Conservation (phyloP, 176 grass and related monocot genomes). For the Saccharum spontaneum region DNA sequence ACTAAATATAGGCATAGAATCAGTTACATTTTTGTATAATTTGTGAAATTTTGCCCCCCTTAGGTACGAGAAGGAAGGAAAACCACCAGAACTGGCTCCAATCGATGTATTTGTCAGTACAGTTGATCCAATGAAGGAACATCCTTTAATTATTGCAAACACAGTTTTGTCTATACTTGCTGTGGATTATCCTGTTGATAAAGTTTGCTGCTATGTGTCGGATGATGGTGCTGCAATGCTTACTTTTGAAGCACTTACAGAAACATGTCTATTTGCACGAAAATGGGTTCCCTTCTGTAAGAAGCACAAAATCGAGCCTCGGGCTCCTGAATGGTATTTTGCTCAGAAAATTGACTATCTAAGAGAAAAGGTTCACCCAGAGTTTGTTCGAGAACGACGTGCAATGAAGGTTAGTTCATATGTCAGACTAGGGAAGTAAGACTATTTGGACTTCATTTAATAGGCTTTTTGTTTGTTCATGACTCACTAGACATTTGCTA, state of each 20-base stretch:
- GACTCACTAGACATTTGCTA: background rate
- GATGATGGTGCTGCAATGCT: conserved; percentile 38
- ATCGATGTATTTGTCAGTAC: conserved; percentile 46
- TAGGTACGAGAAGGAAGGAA: conserved; percentile 70
- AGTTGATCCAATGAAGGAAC: conserved; percentile 50
- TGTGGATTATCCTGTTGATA: conserved; percentile 70
- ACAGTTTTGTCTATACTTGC: conserved; percentile 73
- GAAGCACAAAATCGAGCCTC: conserved; percentile 33
- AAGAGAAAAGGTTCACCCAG: conserved; percentile 34
- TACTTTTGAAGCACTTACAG: conserved; percentile 37
- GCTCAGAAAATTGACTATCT: conserved; percentile 42
- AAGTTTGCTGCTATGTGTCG: conserved; percentile 35
- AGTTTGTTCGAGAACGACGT: conserved; percentile 32
- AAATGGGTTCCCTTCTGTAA: conserved; percentile 39
- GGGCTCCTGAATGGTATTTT: conserved; percentile 41
- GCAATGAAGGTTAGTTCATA: conserved; percentile 35
- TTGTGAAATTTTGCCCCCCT: background rate
- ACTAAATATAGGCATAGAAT: background rate
- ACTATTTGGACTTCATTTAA: background rate
- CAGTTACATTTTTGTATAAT: background rate
- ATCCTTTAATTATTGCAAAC: conserved; percentile 70
- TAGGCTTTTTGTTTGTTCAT: background rate
- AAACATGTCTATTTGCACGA: conserved; percentile 36
- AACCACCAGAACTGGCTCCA: conserved; percentile 49
- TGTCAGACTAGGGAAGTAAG: background rate